phyloP scores from a whole-genome alignment of 2,329 filamentous ascomycete genomes.

The Alternaria hordeiaustralica region DNA sequence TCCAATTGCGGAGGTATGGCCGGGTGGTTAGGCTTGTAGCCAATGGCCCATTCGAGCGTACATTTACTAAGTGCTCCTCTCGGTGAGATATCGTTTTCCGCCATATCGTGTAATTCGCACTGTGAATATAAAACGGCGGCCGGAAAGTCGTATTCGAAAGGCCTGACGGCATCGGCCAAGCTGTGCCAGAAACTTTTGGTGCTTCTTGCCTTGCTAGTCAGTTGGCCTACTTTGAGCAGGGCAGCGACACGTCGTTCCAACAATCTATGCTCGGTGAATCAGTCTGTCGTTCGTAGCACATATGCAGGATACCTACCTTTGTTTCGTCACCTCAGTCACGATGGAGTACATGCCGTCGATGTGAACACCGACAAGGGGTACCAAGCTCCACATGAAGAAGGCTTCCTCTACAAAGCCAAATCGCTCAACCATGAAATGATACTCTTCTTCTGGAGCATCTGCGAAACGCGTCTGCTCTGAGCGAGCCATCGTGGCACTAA shows the following conservation, averaged over 20 bases:
- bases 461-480: slow-evolving; percentile 9
- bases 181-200: slow-evolving; percentile 13
- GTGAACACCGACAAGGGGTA: slow-evolving; percentile 12
- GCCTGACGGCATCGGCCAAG: slow-evolving; percentile 8
- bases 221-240: slow-evolving; percentile 12
- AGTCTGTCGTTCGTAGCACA: background rate
- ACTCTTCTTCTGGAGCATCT: slow-evolving; percentile 19
- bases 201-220: slow-evolving; percentile 11
- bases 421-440: slow-evolving; percentile 20
- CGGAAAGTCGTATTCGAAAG: slow-evolving; percentile 20
- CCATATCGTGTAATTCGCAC: background rate
- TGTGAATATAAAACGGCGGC: slow-evolving; percentile 15
- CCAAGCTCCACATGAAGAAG: slow-evolving; percentile 20
- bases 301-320: slow-evolving; percentile 5
- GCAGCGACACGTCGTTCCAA: slow-evolving; percentile 18
- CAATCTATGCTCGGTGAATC: background rate
- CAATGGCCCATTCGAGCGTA: slow-evolving; percentile 12
- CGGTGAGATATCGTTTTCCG: background rate
- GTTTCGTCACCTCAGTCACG: slow-evolving; percentile 24
- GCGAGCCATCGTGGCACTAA: slow-evolving; percentile 10
- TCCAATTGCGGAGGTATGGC: slow-evolving; percentile 7
- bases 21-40: slow-evolving; percentile 8
- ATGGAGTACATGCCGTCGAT: slow-evolving; percentile 21
- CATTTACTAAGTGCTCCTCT: background rate
- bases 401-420: slow-evolving; percentile 19